Conservation (phyloP, 805 yeast species). For the Naumovozyma baii region DNA sequence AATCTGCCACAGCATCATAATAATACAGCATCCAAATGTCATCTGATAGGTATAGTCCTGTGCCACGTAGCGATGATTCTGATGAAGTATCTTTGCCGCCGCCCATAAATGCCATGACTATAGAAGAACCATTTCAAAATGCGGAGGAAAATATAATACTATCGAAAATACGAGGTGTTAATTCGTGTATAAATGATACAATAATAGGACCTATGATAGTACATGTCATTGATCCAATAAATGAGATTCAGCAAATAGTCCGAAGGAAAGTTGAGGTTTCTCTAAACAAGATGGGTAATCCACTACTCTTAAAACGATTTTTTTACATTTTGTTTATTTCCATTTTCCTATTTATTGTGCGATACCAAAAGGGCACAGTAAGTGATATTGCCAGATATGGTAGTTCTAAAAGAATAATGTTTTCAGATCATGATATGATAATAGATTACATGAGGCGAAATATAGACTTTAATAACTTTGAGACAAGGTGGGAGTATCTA, state of each 20-base stretch:
- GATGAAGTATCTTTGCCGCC: not conserved
- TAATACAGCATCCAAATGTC: not conserved
- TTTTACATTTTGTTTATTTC: not conserved
- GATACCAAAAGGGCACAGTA: not conserved
- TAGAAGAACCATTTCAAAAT: not conserved
- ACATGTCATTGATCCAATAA: not conserved
- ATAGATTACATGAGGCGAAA: slow-evolving; percentile 36
- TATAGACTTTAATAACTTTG: slow-evolving; percentile 47
- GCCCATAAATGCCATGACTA: not conserved
- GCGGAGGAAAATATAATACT: not conserved
- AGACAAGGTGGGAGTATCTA: slow-evolving; percentile 56
- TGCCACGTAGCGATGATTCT: not conserved
- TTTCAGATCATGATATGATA: slow-evolving; percentile 32
- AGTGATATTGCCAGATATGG: too few species aligned
- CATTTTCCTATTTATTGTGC: not conserved
- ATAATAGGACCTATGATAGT: not conserved
- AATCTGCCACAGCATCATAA: not conserved
- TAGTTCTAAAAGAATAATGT: too few species aligned
- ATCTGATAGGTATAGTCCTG: not conserved
- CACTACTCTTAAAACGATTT: not conserved
- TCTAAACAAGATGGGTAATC: not conserved
- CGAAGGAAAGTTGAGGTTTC: not conserved
- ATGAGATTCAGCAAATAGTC: not conserved
- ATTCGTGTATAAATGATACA: not conserved
- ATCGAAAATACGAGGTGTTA: not conserved